A percentile compares a stretch with the other conserved stretches of the same genome.
Conservation (phyloP, 306 rosid genomes). For the Astragalus membranaceus region DNA sequence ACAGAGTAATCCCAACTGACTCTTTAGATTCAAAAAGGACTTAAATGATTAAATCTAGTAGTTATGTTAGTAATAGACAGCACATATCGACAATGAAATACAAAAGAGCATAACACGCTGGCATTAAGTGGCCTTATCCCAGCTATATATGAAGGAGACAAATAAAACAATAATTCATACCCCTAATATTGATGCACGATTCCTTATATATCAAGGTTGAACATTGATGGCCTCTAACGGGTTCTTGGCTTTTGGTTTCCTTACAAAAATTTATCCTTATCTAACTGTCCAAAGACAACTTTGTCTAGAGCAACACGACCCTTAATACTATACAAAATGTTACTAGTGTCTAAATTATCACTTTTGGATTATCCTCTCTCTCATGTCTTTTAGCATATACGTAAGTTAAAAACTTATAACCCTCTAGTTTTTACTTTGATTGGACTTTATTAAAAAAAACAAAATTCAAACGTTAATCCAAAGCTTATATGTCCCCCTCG, state of each 20-base stretch:
- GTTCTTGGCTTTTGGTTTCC: conserved; percentile 22
- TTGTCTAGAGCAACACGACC: conserved; percentile 10
- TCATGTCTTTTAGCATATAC: background rate
- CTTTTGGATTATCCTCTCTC: conserved; percentile 7
- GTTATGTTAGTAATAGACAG: too few species aligned
- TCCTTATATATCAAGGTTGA: conserved; percentile 21
- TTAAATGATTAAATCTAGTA: too few species aligned
- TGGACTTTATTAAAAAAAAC: background rate
- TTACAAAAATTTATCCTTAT: conserved; percentile 18
- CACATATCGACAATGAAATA: too few species aligned
- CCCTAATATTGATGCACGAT: background rate
- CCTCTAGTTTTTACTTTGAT: background rate
- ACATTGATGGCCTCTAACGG: conserved; percentile 35
- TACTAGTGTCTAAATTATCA: background rate
- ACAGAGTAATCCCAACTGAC: too few species aligned
- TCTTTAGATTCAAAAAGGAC: too few species aligned
- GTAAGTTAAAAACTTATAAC: background rate
- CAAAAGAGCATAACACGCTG: too few species aligned
- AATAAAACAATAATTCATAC: background rate
- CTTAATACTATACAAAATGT: background rate
- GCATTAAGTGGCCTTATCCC: conserved; percentile 14
- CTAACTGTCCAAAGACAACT: conserved; percentile 25
- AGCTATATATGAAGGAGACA: conserved; percentile 26
- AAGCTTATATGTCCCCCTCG: conserved; percentile 12
- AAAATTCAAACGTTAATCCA: conserved; percentile 3